phyloP scores from a whole-genome alignment of 2,329 filamentous ascomycete species.

The Colletotrichum lentis region DNA sequence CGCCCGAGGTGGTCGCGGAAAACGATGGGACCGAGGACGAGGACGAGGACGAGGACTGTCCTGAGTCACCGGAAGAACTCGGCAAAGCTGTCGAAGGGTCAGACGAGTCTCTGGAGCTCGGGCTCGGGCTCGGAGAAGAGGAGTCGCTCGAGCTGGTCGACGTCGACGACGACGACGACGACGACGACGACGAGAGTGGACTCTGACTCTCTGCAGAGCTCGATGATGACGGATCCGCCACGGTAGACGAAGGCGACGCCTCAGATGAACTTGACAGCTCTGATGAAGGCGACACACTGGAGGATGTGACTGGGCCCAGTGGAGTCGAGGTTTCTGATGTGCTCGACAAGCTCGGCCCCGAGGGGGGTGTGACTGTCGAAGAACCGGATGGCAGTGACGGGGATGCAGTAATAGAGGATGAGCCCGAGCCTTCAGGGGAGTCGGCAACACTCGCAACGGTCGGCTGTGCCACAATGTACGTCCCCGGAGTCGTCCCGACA shows the following conservation, averaged over 20 bases:
- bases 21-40: not conserved
- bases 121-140: not conserved
- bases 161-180: not conserved
- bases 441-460: not conserved
- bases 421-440: not conserved
- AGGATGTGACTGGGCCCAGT: not conserved
- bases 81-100: no score
- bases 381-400: not conserved
- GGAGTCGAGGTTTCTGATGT: not conserved
- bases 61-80: no score
- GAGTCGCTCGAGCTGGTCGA: not conserved
- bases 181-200: not conserved
- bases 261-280: not conserved
- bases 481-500: slow-evolving; percentile 14
- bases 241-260: not conserved
- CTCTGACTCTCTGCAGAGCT: not conserved
- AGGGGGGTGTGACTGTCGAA: not conserved
- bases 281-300: not conserved
- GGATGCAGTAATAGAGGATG: not conserved
- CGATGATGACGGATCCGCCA: not conserved
- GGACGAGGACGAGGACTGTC: not conserved
- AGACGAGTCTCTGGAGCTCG: not conserved
- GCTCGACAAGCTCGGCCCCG: not conserved
- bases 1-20: not conserved
- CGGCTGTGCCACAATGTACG: slow-evolving; percentile 8